Base-by-base conservation (phyloP, 768 basidiomycete species). In the Suillus weaverae region DNA sequence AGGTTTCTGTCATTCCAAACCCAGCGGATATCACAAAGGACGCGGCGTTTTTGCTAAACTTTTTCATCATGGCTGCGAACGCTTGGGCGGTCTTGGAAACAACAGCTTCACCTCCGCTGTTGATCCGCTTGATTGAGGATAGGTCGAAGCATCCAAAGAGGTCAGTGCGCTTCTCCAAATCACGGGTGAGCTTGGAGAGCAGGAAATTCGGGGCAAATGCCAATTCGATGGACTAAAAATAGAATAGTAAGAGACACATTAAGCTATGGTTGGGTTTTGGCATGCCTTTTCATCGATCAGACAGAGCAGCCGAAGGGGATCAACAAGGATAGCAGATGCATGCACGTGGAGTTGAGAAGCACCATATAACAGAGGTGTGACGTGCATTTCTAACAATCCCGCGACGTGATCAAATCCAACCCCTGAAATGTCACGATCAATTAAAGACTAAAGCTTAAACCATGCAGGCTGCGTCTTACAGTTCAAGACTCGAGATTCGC, bases 391-490 rank as follows among this genome's bases (percentile, higher is more conserved):
- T 1, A 81, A 72, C 0, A 80, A 75, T 44, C 78, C 80, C 4
- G 81, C 81, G 35, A 83, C 79, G 57, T 83, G 81, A 57, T 83
- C 81, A 50, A 83, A 80, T n/a, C 79, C 79, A 7, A 83, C 81
- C 81, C 74, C 74, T 76, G 64, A 16, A 16, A 46, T 20, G 4
- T 26, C 36, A 32, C 3, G 5, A 6, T 63, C 13, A 56, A 63
- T 35, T 11, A 6, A 5, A 60, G 22, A 39, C 20, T 14, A 43
- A 20, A 16, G 14, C 14, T 62, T 10, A 0, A 43, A 20, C 13
- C 18, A 53, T 6, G 30, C 26, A 26, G 1, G 26, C 26, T 16
- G 13, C 5, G 33, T 64, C 74, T 66, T 26, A 76, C 81, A 83
- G 68, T 83, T 83, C 65, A 82, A 67, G 56, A 81, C 71, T 30